Conservation (phyloP, 805 yeast genomes). For the Candida methanosorbosa region DNA sequence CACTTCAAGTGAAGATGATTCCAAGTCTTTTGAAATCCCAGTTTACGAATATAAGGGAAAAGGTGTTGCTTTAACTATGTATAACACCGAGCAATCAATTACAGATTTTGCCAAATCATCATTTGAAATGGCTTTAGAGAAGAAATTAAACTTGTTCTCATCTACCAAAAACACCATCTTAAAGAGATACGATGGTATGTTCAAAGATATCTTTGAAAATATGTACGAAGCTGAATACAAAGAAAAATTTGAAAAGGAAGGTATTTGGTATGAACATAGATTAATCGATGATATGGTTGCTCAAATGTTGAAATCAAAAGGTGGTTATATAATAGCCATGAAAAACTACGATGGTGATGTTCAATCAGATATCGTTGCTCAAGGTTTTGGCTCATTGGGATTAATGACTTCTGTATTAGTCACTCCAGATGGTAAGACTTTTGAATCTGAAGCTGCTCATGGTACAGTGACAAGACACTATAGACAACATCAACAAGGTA, state of each 20-base stretch:
- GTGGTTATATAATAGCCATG: slow-evolving; percentile 93
- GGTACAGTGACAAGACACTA: slow-evolving; percentile 97
- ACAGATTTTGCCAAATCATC: slow-evolving; percentile 88
- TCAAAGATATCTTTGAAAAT: slow-evolving; percentile 86
- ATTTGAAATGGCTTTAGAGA: slow-evolving; percentile 75
- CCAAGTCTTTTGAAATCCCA: slow-evolving; percentile 42
- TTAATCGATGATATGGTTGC: slow-evolving; percentile 98
- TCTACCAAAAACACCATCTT: slow-evolving; percentile 93
- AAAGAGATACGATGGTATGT: slow-evolving; percentile 90
- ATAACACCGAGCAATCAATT: slow-evolving; percentile 90
- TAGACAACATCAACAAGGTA: slow-evolving; percentile 93
- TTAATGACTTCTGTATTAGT: slow-evolving; percentile 95
- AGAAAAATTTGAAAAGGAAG: slow-evolving; percentile 59
- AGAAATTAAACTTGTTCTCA: slow-evolving; percentile 72
- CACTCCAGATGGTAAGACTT: slow-evolving; percentile 94
- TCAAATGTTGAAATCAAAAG: slow-evolving; percentile 92
- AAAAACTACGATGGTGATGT: slow-evolving; percentile 98
- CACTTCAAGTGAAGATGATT: slow-evolving; percentile 56
- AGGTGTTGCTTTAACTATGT: slow-evolving; percentile 88
- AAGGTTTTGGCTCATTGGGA: slow-evolving; percentile 95
- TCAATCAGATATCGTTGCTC: slow-evolving; percentile 93
- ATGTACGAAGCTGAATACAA: slow-evolving; percentile 67
- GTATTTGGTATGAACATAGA: slow-evolving; percentile 97
- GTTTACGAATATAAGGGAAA: slow-evolving; percentile 64
- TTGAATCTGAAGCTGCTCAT: slow-evolving; percentile 98